Evolutionary conservation across 257 asterid species (phyloP).

Genomic region (Craterostigma plantagineum): DNA sequence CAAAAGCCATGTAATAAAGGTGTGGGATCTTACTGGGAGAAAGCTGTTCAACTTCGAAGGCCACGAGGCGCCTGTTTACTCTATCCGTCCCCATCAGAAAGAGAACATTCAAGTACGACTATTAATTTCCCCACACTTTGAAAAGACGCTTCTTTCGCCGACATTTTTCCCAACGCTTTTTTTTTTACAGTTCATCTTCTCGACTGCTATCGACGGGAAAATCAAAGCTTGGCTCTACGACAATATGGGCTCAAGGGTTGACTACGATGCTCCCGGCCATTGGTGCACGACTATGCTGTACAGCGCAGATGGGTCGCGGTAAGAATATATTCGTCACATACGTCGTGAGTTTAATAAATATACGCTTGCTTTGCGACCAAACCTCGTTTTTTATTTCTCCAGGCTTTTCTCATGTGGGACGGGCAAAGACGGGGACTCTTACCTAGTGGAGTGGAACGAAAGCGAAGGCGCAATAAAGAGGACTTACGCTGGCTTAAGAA

Average conservation of each 20-base stretch:
- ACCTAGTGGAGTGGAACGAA: constrained; percentile 59
- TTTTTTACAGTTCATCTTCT: constrained; percentile 40
- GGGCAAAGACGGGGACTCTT: constrained; percentile 55
- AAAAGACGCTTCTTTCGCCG: no score
- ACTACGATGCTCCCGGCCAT: constrained; percentile 55
- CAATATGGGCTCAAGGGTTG: constrained; percentile 49
- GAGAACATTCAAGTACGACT: constrained; percentile 28
- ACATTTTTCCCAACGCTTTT: no score
- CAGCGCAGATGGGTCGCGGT: constrained; percentile 25
- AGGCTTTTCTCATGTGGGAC: constrained; percentile 64
- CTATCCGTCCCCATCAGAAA: constrained; percentile 33
- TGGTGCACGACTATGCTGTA: constrained; percentile 61
- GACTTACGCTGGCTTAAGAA: constrained; percentile 41
- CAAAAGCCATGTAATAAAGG: constrained; percentile 11
- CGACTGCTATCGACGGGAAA: constrained; percentile 60
- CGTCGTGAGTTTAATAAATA: no score
- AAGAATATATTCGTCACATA: no score
- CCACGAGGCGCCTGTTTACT: constrained; percentile 38
- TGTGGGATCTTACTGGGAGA: constrained; percentile 33
- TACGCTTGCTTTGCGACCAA: no score
- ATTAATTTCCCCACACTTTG: no score
- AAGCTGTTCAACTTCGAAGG: constrained; percentile 32
- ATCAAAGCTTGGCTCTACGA: constrained; percentile 58
- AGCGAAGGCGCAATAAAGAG: constrained; percentile 69
- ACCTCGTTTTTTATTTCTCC: no score